Percentiles rank a stretch among this genome's conserved stretches.
phyloP scores from a whole-genome alignment of 2,329 filamentous ascomycete species.

The Clarireedia homoeocarpa region DNA sequence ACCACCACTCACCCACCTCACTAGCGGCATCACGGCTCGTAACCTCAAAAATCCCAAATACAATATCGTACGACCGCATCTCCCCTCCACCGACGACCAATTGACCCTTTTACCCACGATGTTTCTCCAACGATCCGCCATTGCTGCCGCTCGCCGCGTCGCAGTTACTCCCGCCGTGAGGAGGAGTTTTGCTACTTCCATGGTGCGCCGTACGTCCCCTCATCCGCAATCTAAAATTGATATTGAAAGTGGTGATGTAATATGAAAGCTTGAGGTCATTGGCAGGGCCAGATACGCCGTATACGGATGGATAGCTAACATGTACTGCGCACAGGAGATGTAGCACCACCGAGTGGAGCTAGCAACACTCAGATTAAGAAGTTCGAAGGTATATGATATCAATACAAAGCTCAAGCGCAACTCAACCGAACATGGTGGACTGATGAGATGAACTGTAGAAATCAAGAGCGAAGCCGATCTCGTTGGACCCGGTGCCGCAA shows the following conservation, averaged over 20 bases:
- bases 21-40: constrained; percentile 1
- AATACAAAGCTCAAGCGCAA: too few species aligned
- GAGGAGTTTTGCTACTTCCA: constrained; percentile 53
- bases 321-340: constrained; percentile 21
- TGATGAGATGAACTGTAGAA: constrained; percentile 49
- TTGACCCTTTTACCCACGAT: constrained; percentile 34
- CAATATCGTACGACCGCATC: constrained; percentile 8
- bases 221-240: constrained; percentile 15
- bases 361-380: constrained; percentile 27
- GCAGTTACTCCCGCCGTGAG: constrained; percentile 44
- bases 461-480: constrained; percentile 79
- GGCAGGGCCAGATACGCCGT: neutral
- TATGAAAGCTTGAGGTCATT: neutral
- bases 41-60: constrained; percentile 7
- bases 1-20: neutral
- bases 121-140: constrained; percentile 57
- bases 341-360: constrained; percentile 14
- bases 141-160: constrained; percentile 53
- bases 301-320: neutral
- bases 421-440: neutral
- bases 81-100: constrained; percentile 7
- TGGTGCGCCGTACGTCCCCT: constrained; percentile 49
- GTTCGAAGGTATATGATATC: constrained; percentile 24
- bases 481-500: constrained; percentile 68
- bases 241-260: neutral